Conservation (phyloP, 1,139 yeast genomes). For the Eremothecium cymbalariae region DNA sequence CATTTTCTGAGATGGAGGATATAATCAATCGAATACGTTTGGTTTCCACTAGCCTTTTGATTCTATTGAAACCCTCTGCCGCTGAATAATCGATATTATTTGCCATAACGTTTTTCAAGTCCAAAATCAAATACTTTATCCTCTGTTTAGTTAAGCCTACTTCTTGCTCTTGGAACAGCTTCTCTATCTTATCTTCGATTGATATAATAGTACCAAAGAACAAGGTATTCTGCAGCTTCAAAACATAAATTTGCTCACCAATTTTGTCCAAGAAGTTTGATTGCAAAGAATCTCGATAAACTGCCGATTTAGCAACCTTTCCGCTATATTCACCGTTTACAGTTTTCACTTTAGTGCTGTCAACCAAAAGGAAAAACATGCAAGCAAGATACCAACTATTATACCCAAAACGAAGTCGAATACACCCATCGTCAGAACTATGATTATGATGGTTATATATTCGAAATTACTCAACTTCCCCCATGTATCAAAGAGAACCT, state of each 20-base stretch:
- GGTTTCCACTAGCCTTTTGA: constrained; percentile 66
- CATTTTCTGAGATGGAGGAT: constrained; percentile 67
- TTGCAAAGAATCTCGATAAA: constrained; percentile 83
- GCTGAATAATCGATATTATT: constrained; percentile 83
- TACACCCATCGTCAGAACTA: constrained; percentile 89
- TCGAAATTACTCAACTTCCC: constrained; percentile 71
- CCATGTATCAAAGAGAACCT: constrained; percentile 77
- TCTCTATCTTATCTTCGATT: constrained; percentile 67
- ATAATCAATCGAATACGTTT: constrained; percentile 65
- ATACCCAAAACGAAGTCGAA: constrained; percentile 94
- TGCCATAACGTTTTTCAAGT: constrained; percentile 68
- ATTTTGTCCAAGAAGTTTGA: constrained; percentile 77
- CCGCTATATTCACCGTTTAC: constrained; percentile 82
- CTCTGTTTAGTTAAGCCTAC: constrained; percentile 34
- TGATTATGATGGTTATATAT: constrained; percentile 71
- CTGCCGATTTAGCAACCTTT: constrained; percentile 83
- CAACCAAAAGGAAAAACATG: constrained; percentile 86
- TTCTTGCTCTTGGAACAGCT: constrained; percentile 47
- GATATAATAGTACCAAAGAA: constrained; percentile 95
- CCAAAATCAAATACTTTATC: constrained; percentile 70
- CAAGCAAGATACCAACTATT: constrained; percentile 79
- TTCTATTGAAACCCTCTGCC: constrained; percentile 88
- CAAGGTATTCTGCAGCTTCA: constrained; percentile 78
- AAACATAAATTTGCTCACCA: constrained; percentile 83
- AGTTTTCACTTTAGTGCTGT: constrained; percentile 79